Percentiles rank a stretch among this genome's conserved stretches.
Conservation (phyloP, 2,329 filamentous ascomycete species). For the Aspergillus awamori region DNA sequence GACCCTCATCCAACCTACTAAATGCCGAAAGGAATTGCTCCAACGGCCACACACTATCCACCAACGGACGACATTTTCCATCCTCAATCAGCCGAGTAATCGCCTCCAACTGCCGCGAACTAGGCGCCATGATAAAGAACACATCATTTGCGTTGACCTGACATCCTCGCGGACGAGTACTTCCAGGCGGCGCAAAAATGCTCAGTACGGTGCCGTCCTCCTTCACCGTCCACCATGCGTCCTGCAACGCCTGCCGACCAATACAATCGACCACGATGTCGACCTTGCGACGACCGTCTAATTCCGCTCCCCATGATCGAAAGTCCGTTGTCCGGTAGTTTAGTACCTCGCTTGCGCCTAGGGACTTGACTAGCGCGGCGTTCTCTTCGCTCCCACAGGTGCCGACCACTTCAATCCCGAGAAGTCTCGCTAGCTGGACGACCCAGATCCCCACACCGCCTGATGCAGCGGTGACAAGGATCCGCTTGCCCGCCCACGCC, state of each 20-base stretch:
- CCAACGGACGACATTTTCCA: conserved; percentile 37
- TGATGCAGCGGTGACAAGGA: conserved; percentile 50
- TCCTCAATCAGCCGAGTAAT: conserved; percentile 46
- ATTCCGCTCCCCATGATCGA: conserved; percentile 34
- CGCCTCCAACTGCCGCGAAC: conserved; percentile 38
- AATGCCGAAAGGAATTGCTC: conserved; percentile 47
- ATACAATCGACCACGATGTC: conserved; percentile 52
- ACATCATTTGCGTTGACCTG: conserved; percentile 33
- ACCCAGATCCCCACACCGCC: conserved; percentile 51
- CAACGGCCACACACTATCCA: conserved; percentile 48
- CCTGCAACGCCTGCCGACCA: conserved; percentile 44
- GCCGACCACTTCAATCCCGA: conserved; percentile 43
- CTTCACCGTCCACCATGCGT: conserved; percentile 48
- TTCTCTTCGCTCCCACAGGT: conserved; percentile 42
- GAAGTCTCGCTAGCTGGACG: conserved; percentile 37
- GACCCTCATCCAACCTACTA: conserved; percentile 42
- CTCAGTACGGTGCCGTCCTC: conserved; percentile 43
- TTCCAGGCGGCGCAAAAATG: conserved; percentile 44
- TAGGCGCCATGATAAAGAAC: conserved; percentile 49
- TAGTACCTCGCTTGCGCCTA: conserved; percentile 48
- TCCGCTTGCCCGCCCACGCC: conserved; percentile 36
- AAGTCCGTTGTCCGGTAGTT: conserved; percentile 38
- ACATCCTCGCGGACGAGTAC: conserved; percentile 32
- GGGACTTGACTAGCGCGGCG: conserved; percentile 40
- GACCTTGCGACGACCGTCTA: conserved; percentile 34